These are phyloP conservation scores for Geotrichum bryndzae DNA, from an alignment of 1,139 yeast genomes.

Conservation along the genomic window DNA sequence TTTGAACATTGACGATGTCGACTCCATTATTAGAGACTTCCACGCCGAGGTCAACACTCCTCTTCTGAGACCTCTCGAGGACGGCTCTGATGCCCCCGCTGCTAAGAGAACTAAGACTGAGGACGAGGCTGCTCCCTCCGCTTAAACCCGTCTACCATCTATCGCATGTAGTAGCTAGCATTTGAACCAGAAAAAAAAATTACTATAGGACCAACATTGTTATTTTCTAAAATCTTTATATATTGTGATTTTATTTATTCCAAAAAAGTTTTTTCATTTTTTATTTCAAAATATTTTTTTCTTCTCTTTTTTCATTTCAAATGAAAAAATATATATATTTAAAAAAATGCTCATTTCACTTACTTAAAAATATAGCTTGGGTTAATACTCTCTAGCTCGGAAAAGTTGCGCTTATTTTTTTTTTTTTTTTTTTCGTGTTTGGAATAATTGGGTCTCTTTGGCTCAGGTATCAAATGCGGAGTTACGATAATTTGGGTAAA, in stretches of 20 bases:
- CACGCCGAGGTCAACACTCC: slow-evolving; percentile 62
- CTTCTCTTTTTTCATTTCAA: too few relatives aligned
- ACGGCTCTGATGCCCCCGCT: slow-evolving; percentile 23
- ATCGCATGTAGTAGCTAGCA: neutral
- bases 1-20: slow-evolving; percentile 93
- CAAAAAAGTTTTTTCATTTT: too few relatives aligned
- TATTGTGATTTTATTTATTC: neutral
- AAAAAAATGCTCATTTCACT: too few relatives aligned
- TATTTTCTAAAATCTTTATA: too few relatives aligned
- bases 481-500: too few relatives aligned
- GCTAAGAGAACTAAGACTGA: slow-evolving; percentile 17
- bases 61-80: slow-evolving; percentile 21
- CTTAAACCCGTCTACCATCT: neutral
- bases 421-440: too few relatives aligned
- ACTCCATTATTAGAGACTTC: slow-evolving; percentile 89
- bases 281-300: too few relatives aligned
- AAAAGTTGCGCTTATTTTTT: too few relatives aligned
- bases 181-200: neutral
- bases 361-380: neutral
- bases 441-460: too few relatives aligned
- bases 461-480: too few relatives aligned
- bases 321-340: too few relatives aligned
- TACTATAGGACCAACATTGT: neutral
- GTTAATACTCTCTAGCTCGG: too few relatives aligned
- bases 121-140: slow-evolving; percentile 5